These are phyloP conservation scores for Colletotrichum truncatum DNA, from an alignment of 2,329 filamentous ascomycete genomes.

Conservation along the genomic window DNA sequence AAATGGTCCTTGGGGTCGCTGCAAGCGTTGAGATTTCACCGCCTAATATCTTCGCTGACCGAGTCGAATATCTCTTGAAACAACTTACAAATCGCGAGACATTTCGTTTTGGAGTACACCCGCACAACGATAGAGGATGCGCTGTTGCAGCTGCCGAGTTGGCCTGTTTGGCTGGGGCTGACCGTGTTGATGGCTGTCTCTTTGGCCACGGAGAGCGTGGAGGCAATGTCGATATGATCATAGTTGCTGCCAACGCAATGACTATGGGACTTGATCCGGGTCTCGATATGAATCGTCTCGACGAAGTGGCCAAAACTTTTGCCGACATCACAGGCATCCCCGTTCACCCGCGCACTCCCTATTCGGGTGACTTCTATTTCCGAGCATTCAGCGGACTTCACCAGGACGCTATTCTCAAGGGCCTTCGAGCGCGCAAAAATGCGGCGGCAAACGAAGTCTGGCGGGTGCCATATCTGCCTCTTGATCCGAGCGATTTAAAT, in stretches of 20 bases:
- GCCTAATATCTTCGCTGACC: conserved; percentile 94
- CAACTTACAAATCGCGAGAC: conserved; percentile 86
- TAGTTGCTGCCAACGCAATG: background rate
- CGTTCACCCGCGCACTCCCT: background rate
- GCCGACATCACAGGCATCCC: background rate
- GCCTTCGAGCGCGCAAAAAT: background rate
- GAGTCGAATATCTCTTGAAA: conserved; percentile 94
- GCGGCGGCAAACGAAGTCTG: background rate
- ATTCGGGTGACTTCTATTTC: background rate
- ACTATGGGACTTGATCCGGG: background rate
- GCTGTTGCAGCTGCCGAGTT: background rate
- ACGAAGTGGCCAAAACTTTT: background rate
- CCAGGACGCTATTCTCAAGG: background rate
- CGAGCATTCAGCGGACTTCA: background rate
- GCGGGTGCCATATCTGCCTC: background rate
- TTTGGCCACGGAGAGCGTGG: background rate
- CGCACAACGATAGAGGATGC: conserved; percentile 93
- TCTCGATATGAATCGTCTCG: background rate
- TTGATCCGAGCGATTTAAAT: background rate
- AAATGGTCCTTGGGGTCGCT: conserved; percentile 95
- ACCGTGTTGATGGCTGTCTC: background rate
- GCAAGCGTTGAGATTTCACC: conserved; percentile 95
- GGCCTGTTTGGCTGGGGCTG: background rate
- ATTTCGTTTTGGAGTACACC: conserved; percentile 88
- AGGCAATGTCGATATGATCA: background rate